phyloP scores from a whole-genome alignment of 306 rosid species.

The Cucurbita argyrosperma region DNA sequence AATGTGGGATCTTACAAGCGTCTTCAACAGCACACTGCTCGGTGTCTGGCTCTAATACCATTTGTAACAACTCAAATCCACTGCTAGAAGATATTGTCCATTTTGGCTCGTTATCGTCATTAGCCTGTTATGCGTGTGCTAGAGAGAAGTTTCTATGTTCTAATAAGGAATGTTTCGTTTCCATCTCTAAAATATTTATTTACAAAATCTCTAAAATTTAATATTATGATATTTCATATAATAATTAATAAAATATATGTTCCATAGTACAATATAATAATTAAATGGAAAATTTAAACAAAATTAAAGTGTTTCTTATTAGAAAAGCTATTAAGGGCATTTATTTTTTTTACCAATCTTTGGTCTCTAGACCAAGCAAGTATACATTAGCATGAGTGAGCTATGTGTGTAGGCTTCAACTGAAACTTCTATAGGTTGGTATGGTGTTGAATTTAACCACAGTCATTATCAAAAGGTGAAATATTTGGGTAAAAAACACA shows the following conservation, averaged over 20 bases:
- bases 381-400: neutral
- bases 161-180: no score
- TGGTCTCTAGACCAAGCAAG: neutral
- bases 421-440: neutral
- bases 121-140: no score
- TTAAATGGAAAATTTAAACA: neutral
- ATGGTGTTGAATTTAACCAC: neutral
- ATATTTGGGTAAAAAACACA: neutral
- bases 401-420: slow-evolving; percentile 1
- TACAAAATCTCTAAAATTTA: no score
- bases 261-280: neutral
- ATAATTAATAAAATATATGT: neutral
- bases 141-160: no score
- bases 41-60: no score
- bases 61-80: no score
- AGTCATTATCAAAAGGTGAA: neutral
- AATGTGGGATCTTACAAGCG: no score
- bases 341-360: neutral
- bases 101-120: no score
- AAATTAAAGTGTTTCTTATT: neutral
- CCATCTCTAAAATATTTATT: no score
- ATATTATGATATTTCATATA: no score
- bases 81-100: no score
- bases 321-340: neutral
- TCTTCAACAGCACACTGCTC: no score